These are phyloP conservation scores for Cytospora piceae DNA, from an alignment of 2,329 filamentous ascomycete genomes.

Conservation along the genomic window DNA sequence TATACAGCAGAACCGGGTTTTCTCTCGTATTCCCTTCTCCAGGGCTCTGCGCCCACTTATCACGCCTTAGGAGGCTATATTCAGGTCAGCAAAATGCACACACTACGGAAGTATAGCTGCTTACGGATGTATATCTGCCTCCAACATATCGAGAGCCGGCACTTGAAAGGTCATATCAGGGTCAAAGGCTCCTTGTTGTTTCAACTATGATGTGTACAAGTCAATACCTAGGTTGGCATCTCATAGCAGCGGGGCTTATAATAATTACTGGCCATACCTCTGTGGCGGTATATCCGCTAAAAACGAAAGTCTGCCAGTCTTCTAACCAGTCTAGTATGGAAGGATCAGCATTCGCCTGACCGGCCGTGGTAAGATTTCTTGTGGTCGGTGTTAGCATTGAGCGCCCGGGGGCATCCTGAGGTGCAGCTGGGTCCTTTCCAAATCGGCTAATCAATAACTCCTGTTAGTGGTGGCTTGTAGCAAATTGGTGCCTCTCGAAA, in stretches of 20 bases:
- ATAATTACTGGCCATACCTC: background rate
- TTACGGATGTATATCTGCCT: constrained; percentile 8
- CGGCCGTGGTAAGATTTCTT: background rate
- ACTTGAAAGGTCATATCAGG: background rate
- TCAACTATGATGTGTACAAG: background rate
- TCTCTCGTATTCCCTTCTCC: background rate
- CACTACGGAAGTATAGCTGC: background rate
- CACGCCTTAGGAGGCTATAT: background rate
- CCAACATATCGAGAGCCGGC: background rate
- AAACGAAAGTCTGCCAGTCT: constrained; percentile 1
- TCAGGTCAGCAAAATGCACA: background rate
- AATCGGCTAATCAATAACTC: background rate
- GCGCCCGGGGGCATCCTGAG: background rate
- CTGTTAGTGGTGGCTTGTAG: background rate
- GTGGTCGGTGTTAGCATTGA: constrained; percentile 8
- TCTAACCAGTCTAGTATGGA: background rate
- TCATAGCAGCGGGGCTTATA: too few species aligned
- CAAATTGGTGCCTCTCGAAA: background rate
- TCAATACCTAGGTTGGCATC: too few species aligned
- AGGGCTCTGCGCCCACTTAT: background rate
- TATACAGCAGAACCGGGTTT: background rate
- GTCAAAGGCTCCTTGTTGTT: constrained; percentile 3
- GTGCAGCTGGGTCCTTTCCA: background rate
- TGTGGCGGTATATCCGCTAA: constrained; percentile 5
- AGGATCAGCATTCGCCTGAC: background rate